Base-by-base conservation (phyloP, 108 stramenopile genomes). In the Nitzschia sp. region DNA sequence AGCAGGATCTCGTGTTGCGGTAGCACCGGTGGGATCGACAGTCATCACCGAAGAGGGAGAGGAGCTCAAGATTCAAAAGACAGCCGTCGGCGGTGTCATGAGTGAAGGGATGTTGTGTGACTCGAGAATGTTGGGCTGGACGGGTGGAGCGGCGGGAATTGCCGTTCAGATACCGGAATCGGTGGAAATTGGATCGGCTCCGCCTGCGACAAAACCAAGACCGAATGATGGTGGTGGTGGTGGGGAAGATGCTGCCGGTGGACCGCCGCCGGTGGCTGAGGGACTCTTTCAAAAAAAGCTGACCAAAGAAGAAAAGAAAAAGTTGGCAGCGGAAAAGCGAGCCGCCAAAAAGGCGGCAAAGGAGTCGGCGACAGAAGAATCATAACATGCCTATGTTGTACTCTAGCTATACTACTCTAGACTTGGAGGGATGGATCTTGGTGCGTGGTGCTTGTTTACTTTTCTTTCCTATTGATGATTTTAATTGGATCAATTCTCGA, bases 81-180 rank as follows among this genome's bases (percentile, higher is more conserved):
- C 93, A 15, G 57, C 86, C 16, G 89, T 97, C 25, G 94, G 94
- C 17, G 96, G 96, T 19, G 65, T 75, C 2, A 50, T 77, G 27
- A 80, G 78, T 26, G 88, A 92, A 46, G 96, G 96, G 2, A 96
- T 97, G 88, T 69, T 97, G n/a, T 97, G 96, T 64, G 94, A 96
- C 73, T 75, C 80, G 1, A 66, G 53, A 35, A 96, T 97, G 93
- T 66, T 97, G 35, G 91, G 87, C 8, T 97, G 96, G 96, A 66
- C 71, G 2, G 86, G 86, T 5, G 92, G 92, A 0, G 75, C 79
- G 23, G 63, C 63, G 15, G 94, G 94, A 8, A 83, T 96, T 27
- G 94, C 93, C 31, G 90, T 79, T 0, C 83, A 83, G 45, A 80
- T 97, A 23, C 85, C 87, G 2, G 89, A 89, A 1, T 65, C 76